These are phyloP conservation scores for Amanita rubescens DNA, from an alignment of 768 basidiomycete genomes.

Conservation along the genomic window DNA sequence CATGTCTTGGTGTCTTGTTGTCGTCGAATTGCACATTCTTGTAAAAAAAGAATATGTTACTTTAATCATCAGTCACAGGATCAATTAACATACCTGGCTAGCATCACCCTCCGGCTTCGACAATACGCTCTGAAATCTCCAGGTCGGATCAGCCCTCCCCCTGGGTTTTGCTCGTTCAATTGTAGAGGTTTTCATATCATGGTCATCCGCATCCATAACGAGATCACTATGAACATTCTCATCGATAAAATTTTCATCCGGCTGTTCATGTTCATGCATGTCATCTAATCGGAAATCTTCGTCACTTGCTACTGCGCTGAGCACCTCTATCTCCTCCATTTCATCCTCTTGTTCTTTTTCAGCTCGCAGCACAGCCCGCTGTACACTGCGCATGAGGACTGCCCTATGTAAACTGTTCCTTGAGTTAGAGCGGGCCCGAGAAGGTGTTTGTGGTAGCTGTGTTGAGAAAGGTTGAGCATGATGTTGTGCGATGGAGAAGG, in stretches of 20 bases:
- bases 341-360: conserved; percentile 48
- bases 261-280: conserved; percentile 14
- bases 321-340: conserved; percentile 41
- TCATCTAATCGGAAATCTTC: conserved; percentile 24
- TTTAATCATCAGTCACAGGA: not conserved
- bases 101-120: conserved; percentile 16
- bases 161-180: no score
- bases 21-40: not conserved
- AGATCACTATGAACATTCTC: conserved; percentile 13
- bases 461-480: conserved; percentile 10
- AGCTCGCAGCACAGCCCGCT: conserved; percentile 45
- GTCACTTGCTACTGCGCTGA: conserved; percentile 32
- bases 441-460: conserved; percentile 27
- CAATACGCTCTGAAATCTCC: conserved; percentile 14
- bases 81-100: conserved; percentile 15
- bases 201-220: not conserved
- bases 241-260: conserved; percentile 17
- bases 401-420: conserved; percentile 56
- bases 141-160: conserved; percentile 6
- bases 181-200: conserved; percentile 19
- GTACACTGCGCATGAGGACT: conserved; percentile 64
- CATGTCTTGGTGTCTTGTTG: not conserved
- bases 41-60: not conserved
- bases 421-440: conserved; percentile 27
- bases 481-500: conserved; percentile 9